Conservation (phyloP, 192 early-diverging fungal genomes). For the Gorgonomyces haynaldii region DNA sequence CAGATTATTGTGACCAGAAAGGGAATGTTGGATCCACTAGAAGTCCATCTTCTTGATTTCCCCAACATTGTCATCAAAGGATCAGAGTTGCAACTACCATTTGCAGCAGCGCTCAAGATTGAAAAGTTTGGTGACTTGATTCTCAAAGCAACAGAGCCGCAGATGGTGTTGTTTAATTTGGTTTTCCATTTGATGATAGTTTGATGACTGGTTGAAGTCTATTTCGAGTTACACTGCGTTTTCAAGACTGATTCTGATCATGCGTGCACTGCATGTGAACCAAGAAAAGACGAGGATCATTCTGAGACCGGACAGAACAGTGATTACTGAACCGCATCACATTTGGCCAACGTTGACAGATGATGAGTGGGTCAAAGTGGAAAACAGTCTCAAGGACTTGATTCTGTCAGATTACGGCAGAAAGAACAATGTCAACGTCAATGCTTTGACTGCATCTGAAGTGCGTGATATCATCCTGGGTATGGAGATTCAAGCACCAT, state of each 20-base stretch:
- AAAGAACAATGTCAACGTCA: constrained; percentile 95
- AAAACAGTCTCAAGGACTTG: constrained; percentile 89
- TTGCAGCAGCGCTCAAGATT: constrained; percentile 94
- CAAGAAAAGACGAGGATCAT: constrained; percentile 96
- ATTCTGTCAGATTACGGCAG: constrained; percentile 98
- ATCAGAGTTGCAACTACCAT: constrained; percentile 91
- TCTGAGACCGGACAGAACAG: constrained; percentile 84
- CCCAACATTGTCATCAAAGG: constrained; percentile 99
- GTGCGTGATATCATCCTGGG: constrained; percentile 98
- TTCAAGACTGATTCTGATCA: constrained; percentile 88
- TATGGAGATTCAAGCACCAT: constrained; percentile 98
- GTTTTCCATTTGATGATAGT: constrained; percentile 38
- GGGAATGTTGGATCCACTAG: constrained; percentile 98
- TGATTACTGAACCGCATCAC: constrained; percentile 89
- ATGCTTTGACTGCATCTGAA: constrained; percentile 90
- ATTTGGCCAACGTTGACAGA: constrained; percentile 96
- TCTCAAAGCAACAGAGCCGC: constrained; percentile 93
- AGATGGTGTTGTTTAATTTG: constrained; percentile 70
- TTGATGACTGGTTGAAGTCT: constrained; percentile 94
- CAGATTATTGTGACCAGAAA: constrained; percentile 98
- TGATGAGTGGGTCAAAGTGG: constrained; percentile 95
- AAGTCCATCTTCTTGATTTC: constrained; percentile 92
- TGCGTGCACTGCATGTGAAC: constrained; percentile 95
- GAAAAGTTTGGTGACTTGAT: constrained; percentile 99
- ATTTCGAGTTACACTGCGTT: constrained; percentile 97